Evolutionary conservation across 1,284 basidiomycete species (phyloP).

Genomic region (Malassezia psittaci): DNA sequence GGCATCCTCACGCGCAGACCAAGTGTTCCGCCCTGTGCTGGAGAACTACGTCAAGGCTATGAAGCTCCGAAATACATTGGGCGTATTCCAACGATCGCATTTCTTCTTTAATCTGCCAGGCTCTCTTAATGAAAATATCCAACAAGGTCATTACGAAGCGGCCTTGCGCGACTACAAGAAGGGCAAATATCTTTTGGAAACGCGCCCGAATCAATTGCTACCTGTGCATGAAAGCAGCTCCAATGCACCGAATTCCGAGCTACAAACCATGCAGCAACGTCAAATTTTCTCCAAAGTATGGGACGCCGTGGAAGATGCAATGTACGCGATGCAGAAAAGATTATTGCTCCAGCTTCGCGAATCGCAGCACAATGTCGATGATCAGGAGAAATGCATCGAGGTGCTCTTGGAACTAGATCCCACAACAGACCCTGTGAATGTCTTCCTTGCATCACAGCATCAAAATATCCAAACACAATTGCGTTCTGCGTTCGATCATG

Average conservation of each 20-base stretch:
- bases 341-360: conserved; percentile 72
- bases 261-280: conserved; percentile 55
- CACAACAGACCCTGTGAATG: conserved; percentile 63
- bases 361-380: conserved; percentile 67
- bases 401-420: conserved; percentile 43
- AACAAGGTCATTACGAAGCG: conserved; percentile 65
- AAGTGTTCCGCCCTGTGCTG: conserved; percentile 88
- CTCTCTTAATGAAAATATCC: conserved; percentile 79
- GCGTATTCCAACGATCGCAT: conserved; percentile 89
- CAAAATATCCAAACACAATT: conserved; percentile 70
- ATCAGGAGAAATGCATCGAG: conserved; percentile 96
- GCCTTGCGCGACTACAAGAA: conserved; percentile 95
- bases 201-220: conserved; percentile 68
- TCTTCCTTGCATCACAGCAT: conserved; percentile 87
- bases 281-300: conserved; percentile 93
- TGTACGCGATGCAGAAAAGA: conserved; percentile 75
- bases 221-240: conserved; percentile 49
- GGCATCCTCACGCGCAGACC: conserved; percentile 78
- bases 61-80: conserved; percentile 80
- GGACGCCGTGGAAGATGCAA: conserved; percentile 85
- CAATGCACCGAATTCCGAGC: conserved; percentile 9
- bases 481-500: conserved; percentile 54
- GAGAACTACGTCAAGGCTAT: conserved; percentile 92
- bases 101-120: conserved; percentile 98
- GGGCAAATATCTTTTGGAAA: conserved; percentile 79